Base-by-base conservation (phyloP, 148 eudicot species). In the Silene conica region DNA sequence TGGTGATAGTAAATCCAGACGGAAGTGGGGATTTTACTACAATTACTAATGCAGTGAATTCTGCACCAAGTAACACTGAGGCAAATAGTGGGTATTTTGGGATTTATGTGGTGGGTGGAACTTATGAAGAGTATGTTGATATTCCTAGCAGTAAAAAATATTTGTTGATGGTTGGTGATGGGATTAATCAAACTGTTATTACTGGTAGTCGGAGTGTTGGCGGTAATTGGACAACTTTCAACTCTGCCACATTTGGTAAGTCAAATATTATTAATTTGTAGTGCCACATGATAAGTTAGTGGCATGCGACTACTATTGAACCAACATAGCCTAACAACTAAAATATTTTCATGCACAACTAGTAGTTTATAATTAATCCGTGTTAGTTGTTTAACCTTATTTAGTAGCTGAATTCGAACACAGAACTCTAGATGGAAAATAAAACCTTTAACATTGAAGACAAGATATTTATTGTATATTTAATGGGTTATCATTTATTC, bases 191-290 rank as follows among this genome's bases (percentile, higher is more conserved):
- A 50, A 86, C 87, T 19, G 58, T 86, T 5, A 84, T 86, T 54
- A 86, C 84, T 3, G 89, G 83, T 3, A 70, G 69, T 60, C 85
- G 81, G 16, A 86, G 83, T 58, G 82, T 82, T 15, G 80, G 18
- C 12, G 85, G 43, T 26, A 67, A 75, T 11, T 82, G 79, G 81
- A 84, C 89, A 3, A 82, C 85, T 4, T 84, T 79, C 59, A 78
- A 73, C 25, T 84, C 87, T 2, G 81, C 85, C 38, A 80, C 87
- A 22, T 81, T 86, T 50, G 83, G 87, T 86, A 82, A 78, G 81
- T 25, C 6, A 18, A 38, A 5, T 38, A 38, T n/a, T n/a, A n/a
- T n/a, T n/a, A n/a, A n/a, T n/a, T n/a, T n/a, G n/a, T n/a, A n/a
- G n/a, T n/a, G n/a, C n/a, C n/a, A n/a, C 34, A 31, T 31, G 34